phyloP scores from a whole-genome alignment of 1,284 basidiomycete genomes.

The Boletus sp. region DNA sequence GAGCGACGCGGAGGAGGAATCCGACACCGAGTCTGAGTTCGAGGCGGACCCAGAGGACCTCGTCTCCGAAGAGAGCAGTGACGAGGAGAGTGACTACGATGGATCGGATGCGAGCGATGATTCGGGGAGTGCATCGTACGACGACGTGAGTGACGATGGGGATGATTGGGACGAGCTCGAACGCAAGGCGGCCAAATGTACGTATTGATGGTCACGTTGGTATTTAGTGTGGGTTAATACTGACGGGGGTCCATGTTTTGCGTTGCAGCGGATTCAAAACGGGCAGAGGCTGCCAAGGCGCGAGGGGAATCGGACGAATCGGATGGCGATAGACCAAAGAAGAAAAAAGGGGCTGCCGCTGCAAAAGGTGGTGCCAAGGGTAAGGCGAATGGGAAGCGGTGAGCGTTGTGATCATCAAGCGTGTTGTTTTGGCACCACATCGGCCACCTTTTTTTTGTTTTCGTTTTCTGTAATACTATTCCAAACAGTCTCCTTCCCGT shows the following conservation, averaged over 20 bases:
- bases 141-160: conserved; percentile 75
- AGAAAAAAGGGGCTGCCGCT: conserved; percentile 49
- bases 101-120: conserved; percentile 66
- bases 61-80: conserved; percentile 48
- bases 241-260: conserved; percentile 1
- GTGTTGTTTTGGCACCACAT: neutral
- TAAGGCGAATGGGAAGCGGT: conserved; percentile 43
- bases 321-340: conserved; percentile 63
- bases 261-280: conserved; percentile 63
- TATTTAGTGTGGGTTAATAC: neutral
- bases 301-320: conserved; percentile 63
- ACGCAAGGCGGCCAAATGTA: conserved; percentile 82
- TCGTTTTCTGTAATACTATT: conserved; percentile 15
- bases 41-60: conserved; percentile 60
- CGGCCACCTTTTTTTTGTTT: conserved; percentile 1
- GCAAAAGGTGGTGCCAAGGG: conserved; percentile 29
- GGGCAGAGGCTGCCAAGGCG: conserved; percentile 42
- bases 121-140: conserved; percentile 61
- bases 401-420: conserved; percentile 11
- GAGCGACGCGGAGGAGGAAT: conserved; percentile 67
- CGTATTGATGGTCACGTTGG: conserved; percentile 7
- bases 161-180: conserved; percentile 97
- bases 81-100: conserved; percentile 54
- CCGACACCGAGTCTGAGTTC: conserved; percentile 78
- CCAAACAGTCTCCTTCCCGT: no score